These are phyloP conservation scores for Dactylella cylindrospora DNA, from an alignment of 2,329 filamentous ascomycete genomes.

Conservation along the genomic window DNA sequence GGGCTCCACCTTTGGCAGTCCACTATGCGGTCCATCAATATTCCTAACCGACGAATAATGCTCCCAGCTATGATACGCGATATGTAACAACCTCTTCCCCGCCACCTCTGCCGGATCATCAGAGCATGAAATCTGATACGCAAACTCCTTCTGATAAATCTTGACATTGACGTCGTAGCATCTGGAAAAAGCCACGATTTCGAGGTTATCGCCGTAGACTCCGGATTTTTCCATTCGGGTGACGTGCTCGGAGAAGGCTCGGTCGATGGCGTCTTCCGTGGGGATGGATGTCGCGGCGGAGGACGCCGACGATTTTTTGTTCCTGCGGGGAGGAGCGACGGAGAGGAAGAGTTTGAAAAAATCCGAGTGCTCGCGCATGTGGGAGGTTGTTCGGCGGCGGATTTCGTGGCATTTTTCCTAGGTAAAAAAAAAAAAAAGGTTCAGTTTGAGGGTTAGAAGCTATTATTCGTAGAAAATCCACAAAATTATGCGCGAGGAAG, in stretches of 20 bases:
- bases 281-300: slow-evolving; percentile 56
- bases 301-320: slow-evolving; percentile 56
- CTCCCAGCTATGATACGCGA: slow-evolving; percentile 66
- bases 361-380: slow-evolving; percentile 63
- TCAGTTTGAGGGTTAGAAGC: neutral
- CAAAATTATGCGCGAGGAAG: too few species aligned
- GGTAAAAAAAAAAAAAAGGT: slow-evolving; percentile 32
- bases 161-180: slow-evolving; percentile 64
- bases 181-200: slow-evolving; percentile 67
- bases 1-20: slow-evolving; percentile 56
- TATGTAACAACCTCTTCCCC: slow-evolving; percentile 55
- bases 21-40: slow-evolving; percentile 61
- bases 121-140: slow-evolving; percentile 51
- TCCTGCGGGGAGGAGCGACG: slow-evolving; percentile 59
- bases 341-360: slow-evolving; percentile 68
- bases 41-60: slow-evolving; percentile 69
- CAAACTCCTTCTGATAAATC: slow-evolving; percentile 61
- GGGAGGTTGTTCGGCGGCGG: slow-evolving; percentile 58
- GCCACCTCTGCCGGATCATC: slow-evolving; percentile 53
- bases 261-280: slow-evolving; percentile 59
- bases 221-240: slow-evolving; percentile 62
- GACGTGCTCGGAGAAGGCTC: slow-evolving; percentile 60
- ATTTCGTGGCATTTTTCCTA: slow-evolving; percentile 53
- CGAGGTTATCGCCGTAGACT: slow-evolving; percentile 67
- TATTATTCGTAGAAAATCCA: slow-evolving; percentile 8